These are phyloP conservation scores for Beauveria pseudobassiana DNA, from an alignment of 2,329 filamentous ascomycete species.

Conservation along the genomic window DNA sequence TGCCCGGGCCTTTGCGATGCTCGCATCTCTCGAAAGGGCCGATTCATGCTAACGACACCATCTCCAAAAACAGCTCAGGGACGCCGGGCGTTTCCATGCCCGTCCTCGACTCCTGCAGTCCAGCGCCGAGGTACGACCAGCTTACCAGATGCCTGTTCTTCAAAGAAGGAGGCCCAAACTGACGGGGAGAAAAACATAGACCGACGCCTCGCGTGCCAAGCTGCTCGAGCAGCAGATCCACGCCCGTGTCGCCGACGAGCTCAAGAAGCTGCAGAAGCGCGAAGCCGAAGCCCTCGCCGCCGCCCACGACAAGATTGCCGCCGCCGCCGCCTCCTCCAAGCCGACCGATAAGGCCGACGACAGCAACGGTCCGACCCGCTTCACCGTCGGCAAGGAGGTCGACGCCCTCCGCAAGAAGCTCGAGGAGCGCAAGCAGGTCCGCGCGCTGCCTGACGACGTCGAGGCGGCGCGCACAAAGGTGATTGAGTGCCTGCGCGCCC, in stretches of 20 bases:
- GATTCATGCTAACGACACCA: conserved; percentile 4
- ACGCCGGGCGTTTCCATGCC: conserved; percentile 63
- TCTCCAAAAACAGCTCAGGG: conserved; percentile 28
- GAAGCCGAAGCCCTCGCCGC: conserved; percentile 62
- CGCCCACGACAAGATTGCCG: conserved; percentile 58
- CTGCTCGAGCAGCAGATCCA: conserved; percentile 82
- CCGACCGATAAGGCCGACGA: conserved; percentile 32
- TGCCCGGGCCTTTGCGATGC: neutral
- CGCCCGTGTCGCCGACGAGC: conserved; percentile 75
- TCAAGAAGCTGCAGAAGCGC: conserved; percentile 67
- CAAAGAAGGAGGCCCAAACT: too few relatives aligned
- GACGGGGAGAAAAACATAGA: conserved; percentile 42
- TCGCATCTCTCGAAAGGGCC: neutral
- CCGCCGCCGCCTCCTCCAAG: conserved; percentile 47
- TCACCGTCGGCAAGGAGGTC: conserved; percentile 52
- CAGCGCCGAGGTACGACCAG: conserved; percentile 66
- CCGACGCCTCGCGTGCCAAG: conserved; percentile 78
- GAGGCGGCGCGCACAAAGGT: conserved; percentile 69
- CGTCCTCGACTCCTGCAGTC: conserved; percentile 77
- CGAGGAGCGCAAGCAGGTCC: conserved; percentile 55
- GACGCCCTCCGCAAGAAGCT: conserved; percentile 51
- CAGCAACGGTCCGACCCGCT: conserved; percentile 28
- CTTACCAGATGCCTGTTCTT: too few relatives aligned
- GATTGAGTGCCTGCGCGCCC: conserved; percentile 70
- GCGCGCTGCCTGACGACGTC: conserved; percentile 62